Evolutionary conservation across 352 stramenopile genomes (phyloP).

Genomic region (Phytopythium aichiense): DNA sequence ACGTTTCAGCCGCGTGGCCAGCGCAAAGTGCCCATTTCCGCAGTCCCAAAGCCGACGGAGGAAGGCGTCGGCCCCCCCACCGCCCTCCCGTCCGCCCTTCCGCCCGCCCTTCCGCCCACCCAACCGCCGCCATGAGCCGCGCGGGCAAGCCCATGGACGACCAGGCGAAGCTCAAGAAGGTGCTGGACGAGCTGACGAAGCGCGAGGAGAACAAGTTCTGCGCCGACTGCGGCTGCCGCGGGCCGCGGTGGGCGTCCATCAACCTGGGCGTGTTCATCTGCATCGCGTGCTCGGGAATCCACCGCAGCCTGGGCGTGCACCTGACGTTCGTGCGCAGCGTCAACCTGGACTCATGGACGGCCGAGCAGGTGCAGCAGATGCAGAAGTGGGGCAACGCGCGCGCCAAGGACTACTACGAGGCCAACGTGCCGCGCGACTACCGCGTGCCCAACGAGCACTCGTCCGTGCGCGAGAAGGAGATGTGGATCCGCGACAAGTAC

Average conservation of each 20-base stretch:
- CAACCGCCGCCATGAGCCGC: constrained; percentile 43
- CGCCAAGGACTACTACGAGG: constrained; percentile 90
- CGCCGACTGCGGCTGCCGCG: constrained; percentile 83
- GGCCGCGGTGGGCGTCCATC: constrained; percentile 91
- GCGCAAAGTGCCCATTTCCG: too few species aligned
- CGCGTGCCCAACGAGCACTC: constrained; percentile 77
- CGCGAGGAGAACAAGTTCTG: constrained; percentile 91
- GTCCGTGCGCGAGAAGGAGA: constrained; percentile 83
- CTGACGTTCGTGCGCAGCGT: constrained; percentile 92
- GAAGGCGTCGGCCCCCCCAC: too few species aligned
- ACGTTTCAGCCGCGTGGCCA: too few species aligned
- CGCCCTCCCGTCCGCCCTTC: too few species aligned
- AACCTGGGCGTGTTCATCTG: constrained; percentile 95
- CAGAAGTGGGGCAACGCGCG: constrained; percentile 88
- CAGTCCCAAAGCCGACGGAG: too few species aligned
- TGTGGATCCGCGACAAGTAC: constrained; percentile 91
- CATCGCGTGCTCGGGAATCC: constrained; percentile 92
- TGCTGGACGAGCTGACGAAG: constrained; percentile 87
- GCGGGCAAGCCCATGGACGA: constrained; percentile 48
- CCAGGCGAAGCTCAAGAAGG: constrained; percentile 87
- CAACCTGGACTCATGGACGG: constrained; percentile 93
- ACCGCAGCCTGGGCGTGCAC: constrained; percentile 91
- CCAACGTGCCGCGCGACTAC: constrained; percentile 72
- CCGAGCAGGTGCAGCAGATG: constrained; percentile 90
- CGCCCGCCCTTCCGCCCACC: too few species aligned